phyloP scores from a whole-genome alignment of 106 monocot genomes.

The Dendrobium huoshanense region DNA sequence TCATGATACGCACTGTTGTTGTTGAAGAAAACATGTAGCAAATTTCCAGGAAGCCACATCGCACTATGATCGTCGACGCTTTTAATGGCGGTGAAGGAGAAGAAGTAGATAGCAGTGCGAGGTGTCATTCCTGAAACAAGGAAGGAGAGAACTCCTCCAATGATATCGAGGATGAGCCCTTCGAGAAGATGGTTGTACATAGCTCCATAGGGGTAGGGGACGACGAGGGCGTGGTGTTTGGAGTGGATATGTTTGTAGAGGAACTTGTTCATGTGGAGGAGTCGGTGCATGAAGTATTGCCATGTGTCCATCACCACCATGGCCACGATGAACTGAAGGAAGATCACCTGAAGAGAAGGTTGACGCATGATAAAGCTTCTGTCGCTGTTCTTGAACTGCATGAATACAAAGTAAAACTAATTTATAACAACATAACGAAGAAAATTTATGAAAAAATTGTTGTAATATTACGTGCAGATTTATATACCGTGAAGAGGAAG shows the following conservation, averaged over 20 bases:
- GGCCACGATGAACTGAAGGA: conserved; percentile 17
- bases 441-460: no score
- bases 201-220: conserved; percentile 17
- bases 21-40: conserved; percentile 8
- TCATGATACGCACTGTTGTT: conserved; percentile 22
- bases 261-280: conserved; percentile 34
- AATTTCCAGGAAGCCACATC: conserved; percentile 18
- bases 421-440: no score
- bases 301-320: conserved; percentile 32
- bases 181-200: conserved; percentile 14
- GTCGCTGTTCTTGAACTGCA: no score
- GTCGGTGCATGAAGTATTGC: conserved; percentile 30
- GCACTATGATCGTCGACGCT: conserved; percentile 15
- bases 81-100: conserved; percentile 10
- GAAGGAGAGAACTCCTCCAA: conserved; percentile 5
- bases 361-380: neutral
- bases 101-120: conserved; percentile 13
- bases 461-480: no score
- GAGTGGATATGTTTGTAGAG: conserved; percentile 33
- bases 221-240: conserved; percentile 9
- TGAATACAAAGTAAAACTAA: no score
- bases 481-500: conserved; percentile 29
- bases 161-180: conserved; percentile 7
- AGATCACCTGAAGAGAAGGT: neutral
- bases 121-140: conserved; percentile 13